Conservation (phyloP, 106 monocot genomes). For the Alisma plantagoaquatica region DNA sequence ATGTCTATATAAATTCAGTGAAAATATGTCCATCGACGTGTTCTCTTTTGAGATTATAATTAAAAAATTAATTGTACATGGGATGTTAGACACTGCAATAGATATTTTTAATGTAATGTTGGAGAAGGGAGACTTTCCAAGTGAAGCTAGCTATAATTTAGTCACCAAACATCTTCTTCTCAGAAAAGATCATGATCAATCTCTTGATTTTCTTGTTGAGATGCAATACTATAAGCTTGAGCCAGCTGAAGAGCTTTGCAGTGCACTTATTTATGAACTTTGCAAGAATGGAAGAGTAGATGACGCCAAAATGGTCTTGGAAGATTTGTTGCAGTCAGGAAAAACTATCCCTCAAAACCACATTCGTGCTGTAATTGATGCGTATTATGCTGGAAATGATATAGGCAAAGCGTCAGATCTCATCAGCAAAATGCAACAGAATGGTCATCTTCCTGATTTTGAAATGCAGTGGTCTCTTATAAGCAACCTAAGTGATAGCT, state of each 20-base stretch:
- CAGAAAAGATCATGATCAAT: slow-evolving; percentile 43
- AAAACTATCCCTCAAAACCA: slow-evolving; percentile 26
- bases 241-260: slow-evolving; percentile 25
- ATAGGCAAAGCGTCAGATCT: slow-evolving; percentile 46
- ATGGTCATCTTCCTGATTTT: slow-evolving; percentile 74
- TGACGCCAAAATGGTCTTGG: slow-evolving; percentile 50
- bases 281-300: slow-evolving; percentile 42
- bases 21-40: slow-evolving; percentile 14
- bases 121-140: slow-evolving; percentile 52
- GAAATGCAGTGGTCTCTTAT: slow-evolving; percentile 88
- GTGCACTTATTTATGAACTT: slow-evolving; percentile 42
- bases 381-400: slow-evolving; percentile 46
- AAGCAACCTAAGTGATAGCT: slow-evolving; percentile 38
- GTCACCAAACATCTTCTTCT: slow-evolving; percentile 37
- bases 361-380: slow-evolving; percentile 46
- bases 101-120: slow-evolving; percentile 70
- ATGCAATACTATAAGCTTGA: slow-evolving; percentile 46
- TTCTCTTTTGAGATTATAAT: slow-evolving; percentile 43
- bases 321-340: slow-evolving; percentile 30
- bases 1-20: slow-evolving; percentile 25
- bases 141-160: slow-evolving; percentile 54
- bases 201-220: slow-evolving; percentile 72
- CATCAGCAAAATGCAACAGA: slow-evolving; percentile 68
- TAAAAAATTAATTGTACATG: slow-evolving; percentile 40
- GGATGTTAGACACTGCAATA: slow-evolving; percentile 39